These are phyloP conservation scores for Globisporangium spiculum DNA, from an alignment of 352 stramenopile genomes.

Conservation along the genomic window DNA sequence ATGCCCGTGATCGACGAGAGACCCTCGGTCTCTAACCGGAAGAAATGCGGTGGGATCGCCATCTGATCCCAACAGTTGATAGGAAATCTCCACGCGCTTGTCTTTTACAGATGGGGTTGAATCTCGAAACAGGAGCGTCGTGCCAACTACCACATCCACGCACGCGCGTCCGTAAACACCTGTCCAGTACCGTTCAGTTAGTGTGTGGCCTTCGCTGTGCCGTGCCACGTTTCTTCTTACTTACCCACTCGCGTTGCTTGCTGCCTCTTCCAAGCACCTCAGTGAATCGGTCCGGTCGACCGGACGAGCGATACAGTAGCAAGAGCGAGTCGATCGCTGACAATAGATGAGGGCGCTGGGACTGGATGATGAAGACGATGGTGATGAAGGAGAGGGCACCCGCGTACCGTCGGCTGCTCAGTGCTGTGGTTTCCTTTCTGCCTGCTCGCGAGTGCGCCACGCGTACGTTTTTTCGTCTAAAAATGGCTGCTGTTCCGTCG, in stretches of 20 bases:
- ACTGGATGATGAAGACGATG: background rate
- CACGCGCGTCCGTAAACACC: background rate
- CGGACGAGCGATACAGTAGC: background rate
- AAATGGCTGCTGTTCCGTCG: background rate
- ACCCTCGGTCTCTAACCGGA: constrained; percentile 19
- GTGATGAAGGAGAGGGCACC: background rate
- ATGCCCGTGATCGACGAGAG: constrained; percentile 13
- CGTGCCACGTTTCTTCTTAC: background rate
- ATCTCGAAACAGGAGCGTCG: background rate
- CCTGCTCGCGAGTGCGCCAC: background rate
- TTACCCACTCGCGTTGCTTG: background rate
- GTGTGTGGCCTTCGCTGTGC: background rate
- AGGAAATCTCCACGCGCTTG: background rate
- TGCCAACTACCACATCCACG: background rate
- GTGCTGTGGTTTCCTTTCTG: background rate
- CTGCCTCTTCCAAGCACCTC: background rate
- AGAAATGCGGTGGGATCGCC: constrained; percentile 20
- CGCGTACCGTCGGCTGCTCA: background rate
- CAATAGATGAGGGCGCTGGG: background rate
- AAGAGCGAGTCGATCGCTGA: background rate
- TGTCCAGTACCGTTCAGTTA: background rate
- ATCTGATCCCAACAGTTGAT: background rate
- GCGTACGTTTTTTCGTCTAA: background rate
- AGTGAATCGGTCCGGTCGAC: background rate
- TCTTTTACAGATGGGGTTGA: background rate